Evolutionary conservation across 768 basidiomycete species (phyloP).

Genomic region (Suillus variegatus): DNA sequence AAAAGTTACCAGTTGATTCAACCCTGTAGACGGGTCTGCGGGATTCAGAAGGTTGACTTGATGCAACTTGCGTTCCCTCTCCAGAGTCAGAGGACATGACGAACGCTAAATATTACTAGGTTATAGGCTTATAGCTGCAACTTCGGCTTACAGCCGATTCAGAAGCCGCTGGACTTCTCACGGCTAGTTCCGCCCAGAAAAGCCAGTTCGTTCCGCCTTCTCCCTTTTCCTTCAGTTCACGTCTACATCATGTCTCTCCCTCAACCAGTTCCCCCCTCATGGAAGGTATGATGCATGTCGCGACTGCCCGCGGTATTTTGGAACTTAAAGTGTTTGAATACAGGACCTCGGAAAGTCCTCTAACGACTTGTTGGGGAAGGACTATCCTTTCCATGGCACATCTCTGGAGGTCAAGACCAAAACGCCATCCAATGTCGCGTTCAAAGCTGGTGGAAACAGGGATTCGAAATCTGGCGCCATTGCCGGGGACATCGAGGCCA

Average conservation of each 20-base stretch:
- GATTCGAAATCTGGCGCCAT: slow-evolving; percentile 76
- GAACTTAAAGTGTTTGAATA: slow-evolving; percentile 9
- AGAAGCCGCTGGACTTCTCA: slow-evolving; percentile 24
- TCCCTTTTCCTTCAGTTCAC: slow-evolving; percentile 24
- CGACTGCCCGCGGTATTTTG: neutral
- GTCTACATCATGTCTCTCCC: slow-evolving; percentile 76
- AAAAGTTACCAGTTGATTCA: slow-evolving; percentile 33
- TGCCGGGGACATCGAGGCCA: slow-evolving; percentile 91
- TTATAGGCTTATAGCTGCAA: neutral
- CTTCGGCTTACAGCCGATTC: slow-evolving; percentile 1
- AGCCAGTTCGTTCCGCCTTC: slow-evolving; percentile 6
- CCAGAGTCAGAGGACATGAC: neutral
- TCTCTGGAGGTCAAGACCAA: slow-evolving; percentile 86
- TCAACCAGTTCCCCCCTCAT: slow-evolving; percentile 95
- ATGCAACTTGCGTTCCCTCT: neutral
- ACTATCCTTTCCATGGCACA: slow-evolving; percentile 80
- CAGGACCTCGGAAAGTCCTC: slow-evolving; percentile 97
- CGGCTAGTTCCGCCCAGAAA: slow-evolving; percentile 26
- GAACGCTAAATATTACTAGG: neutral
- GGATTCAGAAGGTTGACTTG: slow-evolving; percentile 11
- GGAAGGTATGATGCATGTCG: slow-evolving; percentile 65
- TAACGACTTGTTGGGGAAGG: slow-evolving; percentile 90
- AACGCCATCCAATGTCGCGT: slow-evolving; percentile 85
- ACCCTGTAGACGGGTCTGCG: slow-evolving; percentile 29
- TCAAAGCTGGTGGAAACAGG: slow-evolving; percentile 88